Conservation (phyloP, 208 protist species). For the Jaenimonas drosophilae region DNA sequence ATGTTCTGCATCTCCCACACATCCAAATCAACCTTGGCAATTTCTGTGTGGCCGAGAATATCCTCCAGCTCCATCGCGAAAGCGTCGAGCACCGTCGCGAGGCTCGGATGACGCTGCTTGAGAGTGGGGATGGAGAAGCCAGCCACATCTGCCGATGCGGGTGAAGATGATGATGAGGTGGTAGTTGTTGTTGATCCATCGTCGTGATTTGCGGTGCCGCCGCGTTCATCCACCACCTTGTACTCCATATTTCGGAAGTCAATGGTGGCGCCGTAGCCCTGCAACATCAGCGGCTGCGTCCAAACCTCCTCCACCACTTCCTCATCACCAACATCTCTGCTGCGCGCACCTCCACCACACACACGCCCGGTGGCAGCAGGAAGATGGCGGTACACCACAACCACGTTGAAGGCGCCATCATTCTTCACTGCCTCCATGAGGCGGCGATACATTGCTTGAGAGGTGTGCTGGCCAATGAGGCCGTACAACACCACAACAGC, state of each 20-base stretch:
- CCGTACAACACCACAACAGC: constrained; percentile 47
- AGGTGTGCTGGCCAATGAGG: constrained; percentile 27
- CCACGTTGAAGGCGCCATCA: neutral
- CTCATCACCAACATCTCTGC: constrained; percentile 13
- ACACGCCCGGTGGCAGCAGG: constrained; percentile 20
- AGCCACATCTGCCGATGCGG: constrained; percentile 7
- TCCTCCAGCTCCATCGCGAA: constrained; percentile 27
- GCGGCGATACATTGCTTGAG: constrained; percentile 14
- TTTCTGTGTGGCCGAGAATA: constrained; percentile 12
- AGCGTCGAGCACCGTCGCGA: constrained; percentile 16
- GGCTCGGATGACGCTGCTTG: constrained; percentile 20
- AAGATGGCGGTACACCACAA: constrained; percentile 49
- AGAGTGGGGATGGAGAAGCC: constrained; percentile 31
- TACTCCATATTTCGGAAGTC: constrained; percentile 97
- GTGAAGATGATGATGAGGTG: neutral
- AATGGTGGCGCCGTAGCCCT: constrained; percentile 93
- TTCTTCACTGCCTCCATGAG: constrained; percentile 7
- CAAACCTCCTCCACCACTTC: constrained; percentile 13
- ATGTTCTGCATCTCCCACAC: constrained; percentile 63
- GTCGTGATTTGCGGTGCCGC: neutral
- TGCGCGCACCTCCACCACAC: constrained; percentile 3
- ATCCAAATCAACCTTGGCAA: constrained; percentile 51
- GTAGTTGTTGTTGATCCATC: neutral
- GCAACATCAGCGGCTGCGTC: constrained; percentile 35
- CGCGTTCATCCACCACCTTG: constrained; percentile 94